Evolutionary conservation across 306 rosid genomes (phyloP).

Genomic region (Rosa persica): DNA sequence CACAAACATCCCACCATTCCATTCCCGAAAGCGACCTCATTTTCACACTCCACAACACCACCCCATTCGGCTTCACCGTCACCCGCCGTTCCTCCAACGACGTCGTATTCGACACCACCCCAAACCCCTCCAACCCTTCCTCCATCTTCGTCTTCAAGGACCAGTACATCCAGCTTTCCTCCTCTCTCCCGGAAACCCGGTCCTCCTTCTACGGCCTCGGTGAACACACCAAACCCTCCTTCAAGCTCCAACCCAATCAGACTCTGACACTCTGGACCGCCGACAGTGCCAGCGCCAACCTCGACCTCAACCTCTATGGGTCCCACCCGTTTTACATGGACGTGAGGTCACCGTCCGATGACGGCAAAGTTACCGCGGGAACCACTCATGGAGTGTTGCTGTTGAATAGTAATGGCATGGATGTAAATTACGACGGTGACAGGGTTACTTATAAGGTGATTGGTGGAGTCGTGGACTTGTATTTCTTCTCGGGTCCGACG

Average conservation of each 20-base stretch:
- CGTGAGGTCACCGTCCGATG: too few relatives aligned
- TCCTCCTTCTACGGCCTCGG: slow-evolving; percentile 71
- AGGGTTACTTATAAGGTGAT: too few relatives aligned
- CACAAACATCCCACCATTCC: not conserved
- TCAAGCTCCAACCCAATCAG: slow-evolving; percentile 49
- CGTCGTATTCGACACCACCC: slow-evolving; percentile 51
- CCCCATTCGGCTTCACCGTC: slow-evolving; percentile 72
- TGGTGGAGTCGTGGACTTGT: too few relatives aligned
- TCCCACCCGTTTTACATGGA: too few relatives aligned
- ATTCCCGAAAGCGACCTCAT: slow-evolving; percentile 42
- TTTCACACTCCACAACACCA: slow-evolving; percentile 59
- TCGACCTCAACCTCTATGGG: slow-evolving; percentile 67
- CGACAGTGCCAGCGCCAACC: slow-evolving; percentile 43
- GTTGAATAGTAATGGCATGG: too few relatives aligned
- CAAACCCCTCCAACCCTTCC: slow-evolving; percentile 32
- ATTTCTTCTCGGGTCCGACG: too few relatives aligned
- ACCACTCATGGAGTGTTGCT: too few relatives aligned
- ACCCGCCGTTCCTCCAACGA: slow-evolving; percentile 62
- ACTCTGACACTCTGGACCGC: slow-evolving; percentile 64
- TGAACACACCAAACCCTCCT: slow-evolving; percentile 67
- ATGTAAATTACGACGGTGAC: too few relatives aligned
- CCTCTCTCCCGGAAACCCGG: slow-evolving; percentile 51
- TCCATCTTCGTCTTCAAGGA: slow-evolving; percentile 66
- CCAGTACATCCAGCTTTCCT: slow-evolving; percentile 68
- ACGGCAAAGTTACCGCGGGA: too few relatives aligned